Conservation (phyloP, 306 rosid genomes). For the Ziziphus jujuba region DNA sequence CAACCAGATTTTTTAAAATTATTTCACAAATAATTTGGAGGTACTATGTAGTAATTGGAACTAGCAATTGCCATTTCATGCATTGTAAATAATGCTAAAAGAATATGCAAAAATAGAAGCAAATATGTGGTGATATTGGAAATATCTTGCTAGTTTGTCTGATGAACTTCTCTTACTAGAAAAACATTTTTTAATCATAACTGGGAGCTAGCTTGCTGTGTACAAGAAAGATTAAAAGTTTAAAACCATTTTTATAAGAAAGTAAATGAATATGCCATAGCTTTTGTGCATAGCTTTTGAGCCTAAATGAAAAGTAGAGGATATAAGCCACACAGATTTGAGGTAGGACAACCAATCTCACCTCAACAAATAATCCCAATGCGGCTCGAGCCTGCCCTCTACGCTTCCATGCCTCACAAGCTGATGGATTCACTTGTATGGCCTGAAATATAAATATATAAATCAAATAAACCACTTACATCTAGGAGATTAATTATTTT, state of each 20-base stretch:
- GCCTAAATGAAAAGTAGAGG: no score
- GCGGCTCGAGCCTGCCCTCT: slow-evolving; percentile 99
- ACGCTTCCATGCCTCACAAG: slow-evolving; percentile 98
- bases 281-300: no score
- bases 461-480: slow-evolving; percentile 19
- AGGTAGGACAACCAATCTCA: slow-evolving; percentile 38
- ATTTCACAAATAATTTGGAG: slow-evolving; percentile 1
- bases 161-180: background rate
- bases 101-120: slow-evolving; percentile 1
- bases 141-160: background rate
- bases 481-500: slow-evolving; percentile 20
- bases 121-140: background rate
- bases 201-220: no score
- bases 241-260: no score
- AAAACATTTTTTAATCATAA: background rate
- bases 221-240: background rate
- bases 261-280: background rate
- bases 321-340: background rate
- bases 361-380: slow-evolving; percentile 88
- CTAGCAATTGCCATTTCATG: no score
- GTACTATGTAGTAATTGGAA: background rate
- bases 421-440: slow-evolving; percentile 76
- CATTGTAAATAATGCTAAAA: background rate
- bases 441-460: slow-evolving; percentile 77
- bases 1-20: slow-evolving; percentile 7